A percentile compares a stretch with the other conserved stretches of the same genome.
These are phyloP conservation scores for Cyberlindnera galapagoensis DNA, from an alignment of 805 yeast species.

Conservation along the genomic window DNA sequence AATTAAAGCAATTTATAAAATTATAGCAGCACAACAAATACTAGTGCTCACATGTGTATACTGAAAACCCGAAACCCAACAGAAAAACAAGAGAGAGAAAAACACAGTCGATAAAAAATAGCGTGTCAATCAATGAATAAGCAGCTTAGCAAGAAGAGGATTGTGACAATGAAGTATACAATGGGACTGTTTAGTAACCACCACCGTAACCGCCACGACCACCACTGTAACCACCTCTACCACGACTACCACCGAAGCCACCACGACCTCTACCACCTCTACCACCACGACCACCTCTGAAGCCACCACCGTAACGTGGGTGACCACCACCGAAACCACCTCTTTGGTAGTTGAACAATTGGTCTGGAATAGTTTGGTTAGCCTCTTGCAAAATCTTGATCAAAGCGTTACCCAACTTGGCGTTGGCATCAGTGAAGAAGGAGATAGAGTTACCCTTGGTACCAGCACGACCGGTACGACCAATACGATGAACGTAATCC, in stretches of 20 bases:
- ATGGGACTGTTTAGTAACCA: no score
- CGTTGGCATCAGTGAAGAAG: slow-evolving; percentile 82
- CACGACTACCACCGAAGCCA: slow-evolving; percentile 14
- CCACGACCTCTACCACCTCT: slow-evolving; percentile 30
- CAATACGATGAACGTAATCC: slow-evolving; percentile 97
- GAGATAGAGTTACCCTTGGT: slow-evolving; percentile 93
- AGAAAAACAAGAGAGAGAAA: no score
- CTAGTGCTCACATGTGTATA: no score
- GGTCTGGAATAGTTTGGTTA: slow-evolving; percentile 81
- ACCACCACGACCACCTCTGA: slow-evolving; percentile 29
- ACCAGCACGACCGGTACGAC: slow-evolving; percentile 97
- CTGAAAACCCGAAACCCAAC: no score
- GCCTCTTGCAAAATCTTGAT: slow-evolving; percentile 92
- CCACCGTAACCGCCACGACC: slow-evolving; percentile 15
- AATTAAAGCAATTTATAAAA: no score
- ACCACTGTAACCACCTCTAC: slow-evolving; percentile 14
- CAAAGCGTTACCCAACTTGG: slow-evolving; percentile 84
- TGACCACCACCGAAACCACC: slow-evolving; percentile 64
- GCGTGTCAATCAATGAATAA: no score
- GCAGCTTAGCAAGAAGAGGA: no score
- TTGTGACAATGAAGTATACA: no score
- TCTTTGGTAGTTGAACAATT: slow-evolving; percentile 68
- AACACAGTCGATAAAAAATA: no score
- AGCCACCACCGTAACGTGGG: slow-evolving; percentile 35
- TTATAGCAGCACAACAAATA: no score